Conservation (phyloP, 176 grass and related monocot species). For the Oryza meyeriana region DNA sequence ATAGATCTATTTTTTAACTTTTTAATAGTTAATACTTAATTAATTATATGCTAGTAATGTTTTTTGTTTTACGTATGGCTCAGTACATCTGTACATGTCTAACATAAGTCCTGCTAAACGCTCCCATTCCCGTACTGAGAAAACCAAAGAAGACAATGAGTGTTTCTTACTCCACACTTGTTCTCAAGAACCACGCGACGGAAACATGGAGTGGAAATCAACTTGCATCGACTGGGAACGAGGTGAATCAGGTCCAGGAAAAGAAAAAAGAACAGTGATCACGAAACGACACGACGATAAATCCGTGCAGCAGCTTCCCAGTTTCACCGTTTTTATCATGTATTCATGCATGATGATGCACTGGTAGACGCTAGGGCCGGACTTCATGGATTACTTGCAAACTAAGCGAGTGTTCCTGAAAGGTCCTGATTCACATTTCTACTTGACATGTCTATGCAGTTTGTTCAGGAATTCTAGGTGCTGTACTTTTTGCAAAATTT, state of each 20-base stretch:
- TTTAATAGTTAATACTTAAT: too few relatives aligned
- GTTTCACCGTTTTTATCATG: not conserved
- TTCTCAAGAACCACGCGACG: slow-evolving; percentile 37
- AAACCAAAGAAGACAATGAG: slow-evolving; percentile 29
- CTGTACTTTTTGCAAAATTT: slow-evolving; percentile 41
- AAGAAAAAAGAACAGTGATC: slow-evolving; percentile 4
- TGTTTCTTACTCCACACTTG: slow-evolving; percentile 43
- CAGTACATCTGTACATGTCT: slow-evolving; percentile 14
- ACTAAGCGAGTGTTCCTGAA: slow-evolving; percentile 39
- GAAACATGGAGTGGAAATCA: slow-evolving; percentile 38
- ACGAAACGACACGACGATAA: slow-evolving; percentile 21
- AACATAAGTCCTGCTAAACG: slow-evolving; percentile 12
- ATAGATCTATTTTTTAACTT: too few relatives aligned
- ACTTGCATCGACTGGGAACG: slow-evolving; percentile 35
- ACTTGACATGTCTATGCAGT: not conserved
- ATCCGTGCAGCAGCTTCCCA: not conserved
- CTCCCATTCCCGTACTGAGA: slow-evolving; percentile 32
- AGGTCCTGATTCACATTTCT: slow-evolving; percentile 30
- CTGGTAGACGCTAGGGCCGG: not conserved
- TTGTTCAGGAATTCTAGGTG: slow-evolving; percentile 21
- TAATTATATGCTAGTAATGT: too few relatives aligned
- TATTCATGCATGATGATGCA: not conserved
- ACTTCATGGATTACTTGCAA: slow-evolving; percentile 29
- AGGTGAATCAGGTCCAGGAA: not conserved
- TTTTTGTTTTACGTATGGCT: too few relatives aligned